phyloP scores from a whole-genome alignment of 495 filamentous ascomycete species.

The Neurospora sp. region DNA sequence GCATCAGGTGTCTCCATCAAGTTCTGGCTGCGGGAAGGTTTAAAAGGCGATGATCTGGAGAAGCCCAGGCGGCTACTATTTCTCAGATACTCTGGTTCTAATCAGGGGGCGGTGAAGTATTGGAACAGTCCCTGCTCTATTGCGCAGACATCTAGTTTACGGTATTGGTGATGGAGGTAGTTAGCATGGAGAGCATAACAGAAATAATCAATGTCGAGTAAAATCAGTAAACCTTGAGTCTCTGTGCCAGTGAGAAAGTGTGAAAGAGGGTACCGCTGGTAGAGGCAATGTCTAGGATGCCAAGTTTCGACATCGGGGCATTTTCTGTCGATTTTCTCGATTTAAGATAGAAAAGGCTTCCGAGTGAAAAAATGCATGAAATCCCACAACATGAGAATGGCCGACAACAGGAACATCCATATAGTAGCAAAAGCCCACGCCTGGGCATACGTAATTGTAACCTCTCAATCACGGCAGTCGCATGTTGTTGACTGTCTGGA shows the following conservation, averaged over 20 bases:
- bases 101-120: constrained; percentile 19
- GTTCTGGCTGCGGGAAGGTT: constrained; percentile 28
- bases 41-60: constrained; percentile 24
- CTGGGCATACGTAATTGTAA: neutral
- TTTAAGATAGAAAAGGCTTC: neutral
- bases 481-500: neutral
- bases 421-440: neutral
- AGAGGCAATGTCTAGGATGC: neutral
- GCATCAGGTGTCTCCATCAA: constrained; percentile 1
- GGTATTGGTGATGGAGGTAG: neutral
- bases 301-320: neutral
- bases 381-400: neutral
- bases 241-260: neutral
- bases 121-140: neutral
- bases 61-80: constrained; percentile 35
- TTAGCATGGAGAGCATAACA: neutral
- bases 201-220: neutral
- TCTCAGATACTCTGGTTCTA: constrained; percentile 32
- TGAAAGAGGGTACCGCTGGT: neutral
- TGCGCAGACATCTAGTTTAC: neutral
- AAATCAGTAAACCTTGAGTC: neutral
- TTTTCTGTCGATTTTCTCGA: neutral
- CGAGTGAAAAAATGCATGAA: neutral
- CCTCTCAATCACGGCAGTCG: neutral
- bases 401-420: neutral